A percentile compares a stretch with the other conserved stretches of the same genome.
Conservation (phyloP, 306 rosid genomes). For the Malus sylvestris region DNA sequence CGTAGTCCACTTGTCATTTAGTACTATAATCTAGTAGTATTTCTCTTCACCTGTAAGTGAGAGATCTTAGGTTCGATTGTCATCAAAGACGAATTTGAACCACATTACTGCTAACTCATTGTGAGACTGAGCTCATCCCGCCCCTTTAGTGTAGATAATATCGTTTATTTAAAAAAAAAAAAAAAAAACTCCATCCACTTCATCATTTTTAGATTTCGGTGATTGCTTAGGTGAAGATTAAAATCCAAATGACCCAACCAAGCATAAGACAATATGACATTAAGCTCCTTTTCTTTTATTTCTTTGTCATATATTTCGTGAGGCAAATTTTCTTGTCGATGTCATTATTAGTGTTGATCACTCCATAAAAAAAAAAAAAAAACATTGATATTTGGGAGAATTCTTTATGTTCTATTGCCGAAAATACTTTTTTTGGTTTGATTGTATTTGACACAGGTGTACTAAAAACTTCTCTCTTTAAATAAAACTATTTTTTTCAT, state of each 20-base stretch:
- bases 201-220: not conserved
- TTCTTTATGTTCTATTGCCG: too few relatives aligned
- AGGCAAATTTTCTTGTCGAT: too few relatives aligned
- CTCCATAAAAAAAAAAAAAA: too few relatives aligned
- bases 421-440: too few relatives aligned
- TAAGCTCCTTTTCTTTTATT: too few relatives aligned
- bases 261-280: too few relatives aligned
- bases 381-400: not conserved
- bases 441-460: not conserved
- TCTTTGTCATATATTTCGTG: not conserved
- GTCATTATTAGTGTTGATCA: too few relatives aligned
- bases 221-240: not conserved
- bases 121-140: fast-evolving
- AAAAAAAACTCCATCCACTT: not conserved
- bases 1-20: fast-evolving
- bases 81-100: fast-evolving
- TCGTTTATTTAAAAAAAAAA: too few relatives aligned
- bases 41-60: fast-evolving
- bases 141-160: too few relatives aligned
- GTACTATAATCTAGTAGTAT: fast-evolving
- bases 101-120: fast-evolving
- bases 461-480: not conserved
- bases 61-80: too few relatives aligned
- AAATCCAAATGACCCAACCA: too few relatives aligned
- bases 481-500: too few relatives aligned